Conservation (phyloP, 306 rosid genomes). For the Fagus sylvatica region DNA sequence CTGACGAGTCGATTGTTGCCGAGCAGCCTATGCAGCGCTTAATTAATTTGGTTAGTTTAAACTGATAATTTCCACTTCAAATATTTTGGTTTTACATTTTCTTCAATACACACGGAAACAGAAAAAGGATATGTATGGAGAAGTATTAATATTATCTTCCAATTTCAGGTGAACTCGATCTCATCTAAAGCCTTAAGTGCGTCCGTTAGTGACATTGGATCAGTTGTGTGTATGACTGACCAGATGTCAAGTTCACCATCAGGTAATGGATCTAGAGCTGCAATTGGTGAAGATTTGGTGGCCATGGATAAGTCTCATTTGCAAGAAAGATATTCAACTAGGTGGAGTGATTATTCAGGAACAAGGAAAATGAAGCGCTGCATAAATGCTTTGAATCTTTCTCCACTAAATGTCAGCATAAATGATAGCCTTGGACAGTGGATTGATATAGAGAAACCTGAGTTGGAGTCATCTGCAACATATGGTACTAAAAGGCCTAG, state of each 20-base stretch:
- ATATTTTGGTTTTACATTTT: neutral
- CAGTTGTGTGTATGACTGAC: constrained; percentile 21
- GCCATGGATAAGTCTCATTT: constrained; percentile 2
- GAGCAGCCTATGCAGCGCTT: constrained; percentile 18
- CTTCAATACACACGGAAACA: neutral
- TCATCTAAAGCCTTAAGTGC: constrained; percentile 27
- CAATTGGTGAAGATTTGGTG: neutral
- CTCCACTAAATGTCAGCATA: neutral
- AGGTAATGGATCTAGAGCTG: neutral
- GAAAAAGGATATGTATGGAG: neutral
- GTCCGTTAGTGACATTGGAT: constrained; percentile 15
- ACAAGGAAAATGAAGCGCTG: constrained; percentile 14
- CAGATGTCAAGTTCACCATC: neutral
- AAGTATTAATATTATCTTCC: constrained; percentile 7
- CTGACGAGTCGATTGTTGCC: constrained; percentile 26
- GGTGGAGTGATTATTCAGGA: constrained; percentile 1
- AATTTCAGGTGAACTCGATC: constrained; percentile 28
- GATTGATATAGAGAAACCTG: constrained; percentile 11
- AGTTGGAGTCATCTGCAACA: constrained; percentile 1
- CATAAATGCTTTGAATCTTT: neutral
- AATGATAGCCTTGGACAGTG: constrained; percentile 1
- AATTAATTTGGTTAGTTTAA: constrained; percentile 33
- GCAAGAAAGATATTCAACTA: neutral
- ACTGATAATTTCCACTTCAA: neutral
- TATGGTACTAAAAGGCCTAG: constrained; percentile 7